Conservation (phyloP, 2,329 filamentous ascomycete species). For the Trichoderma oligosporum region DNA sequence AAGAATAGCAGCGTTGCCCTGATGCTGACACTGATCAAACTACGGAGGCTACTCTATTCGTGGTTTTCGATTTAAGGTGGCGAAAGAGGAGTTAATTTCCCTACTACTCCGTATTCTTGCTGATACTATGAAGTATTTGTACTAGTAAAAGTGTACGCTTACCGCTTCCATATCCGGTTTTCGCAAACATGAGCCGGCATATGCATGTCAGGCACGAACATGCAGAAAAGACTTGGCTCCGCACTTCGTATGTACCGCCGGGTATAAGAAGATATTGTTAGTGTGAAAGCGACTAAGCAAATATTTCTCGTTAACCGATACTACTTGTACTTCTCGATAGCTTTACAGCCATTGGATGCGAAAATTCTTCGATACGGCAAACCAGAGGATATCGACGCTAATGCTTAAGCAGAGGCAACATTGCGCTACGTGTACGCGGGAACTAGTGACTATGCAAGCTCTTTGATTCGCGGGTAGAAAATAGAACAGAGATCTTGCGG, state of each 20-base stretch:
- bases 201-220: neutral
- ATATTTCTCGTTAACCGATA: neutral
- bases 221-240: too few species aligned
- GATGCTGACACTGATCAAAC: too few species aligned
- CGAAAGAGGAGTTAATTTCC: neutral
- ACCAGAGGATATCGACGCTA: conserved; percentile 16
- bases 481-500: neutral
- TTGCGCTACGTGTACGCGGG: conserved; percentile 7
- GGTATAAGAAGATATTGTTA: too few species aligned
- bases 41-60: too few species aligned
- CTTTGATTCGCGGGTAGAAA: conserved; percentile 14
- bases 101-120: too few species aligned
- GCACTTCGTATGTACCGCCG: too few species aligned
- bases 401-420: conserved; percentile 13
- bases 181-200: neutral
- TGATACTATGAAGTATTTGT: too few species aligned
- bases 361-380: neutral
- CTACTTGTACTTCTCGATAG: neutral
- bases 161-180: neutral
- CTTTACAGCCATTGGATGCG: neutral
- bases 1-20: neutral
- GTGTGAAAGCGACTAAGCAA: neutral
- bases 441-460: conserved; percentile 2
- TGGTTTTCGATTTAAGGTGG: too few species aligned
- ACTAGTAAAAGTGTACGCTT: neutral